These are phyloP conservation scores for Zymoseptoria brevis DNA, from an alignment of 2,329 filamentous ascomycete genomes.

Conservation along the genomic window DNA sequence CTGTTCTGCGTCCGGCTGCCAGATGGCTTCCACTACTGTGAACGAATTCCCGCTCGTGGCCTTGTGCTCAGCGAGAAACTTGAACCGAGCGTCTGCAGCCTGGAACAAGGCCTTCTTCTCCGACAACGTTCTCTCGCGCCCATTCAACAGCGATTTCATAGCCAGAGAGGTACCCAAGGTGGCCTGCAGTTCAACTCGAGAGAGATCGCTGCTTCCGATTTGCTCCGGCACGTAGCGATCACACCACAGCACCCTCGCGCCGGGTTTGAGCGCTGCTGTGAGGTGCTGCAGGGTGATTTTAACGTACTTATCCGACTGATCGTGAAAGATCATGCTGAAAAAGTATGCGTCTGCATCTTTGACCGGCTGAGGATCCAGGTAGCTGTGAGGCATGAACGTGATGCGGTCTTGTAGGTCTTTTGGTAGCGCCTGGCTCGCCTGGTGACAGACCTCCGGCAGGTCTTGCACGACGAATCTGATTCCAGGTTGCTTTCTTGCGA, in stretches of 20 bases:
- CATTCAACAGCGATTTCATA: not conserved
- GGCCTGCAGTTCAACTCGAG: not conserved
- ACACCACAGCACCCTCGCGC: slow-evolving; percentile 17
- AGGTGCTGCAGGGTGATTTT: slow-evolving; percentile 15
- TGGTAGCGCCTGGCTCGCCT: not conserved
- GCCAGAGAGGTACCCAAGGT: not conserved
- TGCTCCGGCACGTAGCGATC: slow-evolving; percentile 3
- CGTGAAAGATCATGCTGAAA: slow-evolving; percentile 18
- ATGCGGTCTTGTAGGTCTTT: slow-evolving; percentile 1
- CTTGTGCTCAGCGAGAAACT: not conserved
- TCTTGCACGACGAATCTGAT: slow-evolving; percentile 19
- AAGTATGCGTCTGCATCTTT: slow-evolving; percentile 25
- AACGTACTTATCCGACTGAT: slow-evolving; percentile 17
- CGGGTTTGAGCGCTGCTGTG: slow-evolving; percentile 14
- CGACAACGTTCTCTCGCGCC: not conserved
- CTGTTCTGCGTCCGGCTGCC: not conserved
- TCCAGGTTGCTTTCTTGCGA: slow-evolving; percentile 14
- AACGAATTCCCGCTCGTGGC: slow-evolving; percentile 3
- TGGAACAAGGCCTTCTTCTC: not conserved
- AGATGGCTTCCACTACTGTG: not conserved
- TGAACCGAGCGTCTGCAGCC: not conserved
- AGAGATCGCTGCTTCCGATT: not conserved
- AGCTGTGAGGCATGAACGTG: slow-evolving; percentile 14
- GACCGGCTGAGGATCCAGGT: slow-evolving; percentile 25
- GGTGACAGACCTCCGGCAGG: slow-evolving; percentile 8